Evolutionary conservation across 352 stramenopile genomes (phyloP).

Genomic region (Pythium inflatum): DNA sequence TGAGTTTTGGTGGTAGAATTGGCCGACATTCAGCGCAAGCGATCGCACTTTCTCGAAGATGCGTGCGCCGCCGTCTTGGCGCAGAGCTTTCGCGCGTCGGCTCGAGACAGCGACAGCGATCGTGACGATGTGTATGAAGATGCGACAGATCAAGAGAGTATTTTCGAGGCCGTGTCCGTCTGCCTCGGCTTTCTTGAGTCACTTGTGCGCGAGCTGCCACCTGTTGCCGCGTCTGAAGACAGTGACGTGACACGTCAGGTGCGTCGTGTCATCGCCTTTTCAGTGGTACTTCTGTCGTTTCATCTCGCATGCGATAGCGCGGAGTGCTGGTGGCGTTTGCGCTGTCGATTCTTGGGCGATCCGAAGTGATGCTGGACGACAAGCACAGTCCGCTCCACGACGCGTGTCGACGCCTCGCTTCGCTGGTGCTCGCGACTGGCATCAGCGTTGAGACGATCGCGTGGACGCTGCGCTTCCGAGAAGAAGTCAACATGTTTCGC

Average conservation of each 20-base stretch:
- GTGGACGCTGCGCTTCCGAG: conserved; percentile 57
- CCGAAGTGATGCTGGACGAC: conserved; percentile 5
- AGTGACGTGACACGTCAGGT: conserved; percentile 29
- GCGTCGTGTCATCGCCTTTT: background rate
- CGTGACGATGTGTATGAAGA: too few relatives aligned
- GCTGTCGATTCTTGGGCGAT: conserved; percentile 22
- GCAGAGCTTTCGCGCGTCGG: conserved; percentile 11
- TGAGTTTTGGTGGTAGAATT: conserved; percentile 51
- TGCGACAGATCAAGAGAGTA: too few relatives aligned
- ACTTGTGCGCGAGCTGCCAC: conserved; percentile 20
- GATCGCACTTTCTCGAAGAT: conserved; percentile 73
- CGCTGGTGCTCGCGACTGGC: conserved; percentile 36
- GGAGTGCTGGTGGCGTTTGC: conserved; percentile 33
- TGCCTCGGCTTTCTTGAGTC: conserved; percentile 39
- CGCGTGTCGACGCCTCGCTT: conserved; percentile 33
- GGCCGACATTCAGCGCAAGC: conserved; percentile 58
- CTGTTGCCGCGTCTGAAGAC: background rate
- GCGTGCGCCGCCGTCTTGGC: conserved; percentile 54
- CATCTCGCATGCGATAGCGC: conserved; percentile 29
- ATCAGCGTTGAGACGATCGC: conserved; percentile 48
- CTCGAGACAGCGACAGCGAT: conserved; percentile 17
- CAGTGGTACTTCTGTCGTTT: too few relatives aligned
- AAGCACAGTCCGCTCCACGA: background rate
- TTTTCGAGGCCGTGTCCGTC: too few relatives aligned
- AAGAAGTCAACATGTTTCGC: conserved; percentile 49